Evolutionary conservation across 371 early-diverging fungal species (phyloP).

Genomic region (Encephalitozoon intestinalis): DNA sequence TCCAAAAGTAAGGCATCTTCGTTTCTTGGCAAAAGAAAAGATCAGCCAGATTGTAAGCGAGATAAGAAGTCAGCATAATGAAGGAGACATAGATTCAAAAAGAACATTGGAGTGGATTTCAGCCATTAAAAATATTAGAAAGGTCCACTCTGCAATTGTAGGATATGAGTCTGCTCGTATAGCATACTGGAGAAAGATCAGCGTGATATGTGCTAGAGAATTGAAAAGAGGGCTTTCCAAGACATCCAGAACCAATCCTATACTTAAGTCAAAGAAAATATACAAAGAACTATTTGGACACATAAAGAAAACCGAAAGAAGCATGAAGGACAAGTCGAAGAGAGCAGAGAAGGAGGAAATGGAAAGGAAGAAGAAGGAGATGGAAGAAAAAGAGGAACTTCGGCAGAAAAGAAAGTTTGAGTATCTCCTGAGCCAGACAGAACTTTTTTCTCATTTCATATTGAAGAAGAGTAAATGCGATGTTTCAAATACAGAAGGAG

Average conservation of each 20-base stretch:
- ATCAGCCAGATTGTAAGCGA: neutral
- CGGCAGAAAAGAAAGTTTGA: slow-evolving; percentile 84
- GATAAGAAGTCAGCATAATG: neutral
- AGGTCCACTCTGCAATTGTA: neutral
- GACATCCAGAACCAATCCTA: slow-evolving; percentile 57
- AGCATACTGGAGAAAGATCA: slow-evolving; percentile 47
- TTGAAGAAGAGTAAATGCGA: slow-evolving; percentile 57
- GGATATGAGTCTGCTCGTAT: neutral
- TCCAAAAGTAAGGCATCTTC: neutral
- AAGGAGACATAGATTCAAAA: neutral
- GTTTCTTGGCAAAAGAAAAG: neutral
- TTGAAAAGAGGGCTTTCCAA: slow-evolving; percentile 53
- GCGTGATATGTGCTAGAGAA: slow-evolving; percentile 55
- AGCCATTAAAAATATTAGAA: neutral
- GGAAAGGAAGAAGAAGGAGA: slow-evolving; percentile 71
- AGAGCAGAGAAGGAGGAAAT: slow-evolving; percentile 77
- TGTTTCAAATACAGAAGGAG: neutral
- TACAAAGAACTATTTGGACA: slow-evolving; percentile 52
- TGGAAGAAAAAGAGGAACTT: slow-evolving; percentile 75
- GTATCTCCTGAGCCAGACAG: slow-evolving; percentile 86
- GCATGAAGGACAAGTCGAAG: slow-evolving; percentile 69
- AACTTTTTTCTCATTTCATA: slow-evolving; percentile 87
- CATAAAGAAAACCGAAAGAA: slow-evolving; percentile 47
- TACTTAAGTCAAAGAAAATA: slow-evolving; percentile 55
- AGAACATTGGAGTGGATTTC: neutral